These are phyloP conservation scores for Schizophyllum commune DNA, from an alignment of 1,284 basidiomycete species.

Conservation along the genomic window DNA sequence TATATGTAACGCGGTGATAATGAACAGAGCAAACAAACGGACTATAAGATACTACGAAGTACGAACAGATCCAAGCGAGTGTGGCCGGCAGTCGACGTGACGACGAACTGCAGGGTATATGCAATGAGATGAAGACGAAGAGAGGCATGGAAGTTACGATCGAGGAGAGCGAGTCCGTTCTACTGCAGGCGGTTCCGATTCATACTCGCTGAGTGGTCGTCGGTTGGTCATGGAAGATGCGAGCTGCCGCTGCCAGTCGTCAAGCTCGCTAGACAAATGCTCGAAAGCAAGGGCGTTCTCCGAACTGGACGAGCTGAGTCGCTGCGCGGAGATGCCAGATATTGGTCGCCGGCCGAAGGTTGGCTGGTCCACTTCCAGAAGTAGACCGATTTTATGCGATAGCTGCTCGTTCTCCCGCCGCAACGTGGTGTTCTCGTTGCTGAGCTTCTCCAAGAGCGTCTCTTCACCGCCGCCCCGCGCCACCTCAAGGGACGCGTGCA, in stretches of 20 bases:
- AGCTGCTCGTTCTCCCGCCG: conserved; percentile 80
- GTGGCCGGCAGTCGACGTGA: conserved; percentile 26
- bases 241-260: conserved; percentile 77
- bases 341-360: conserved; percentile 57
- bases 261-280: conserved; percentile 67
- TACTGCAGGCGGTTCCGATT: conserved; percentile 41
- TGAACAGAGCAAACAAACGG: conserved; percentile 20
- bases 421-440: conserved; percentile 67
- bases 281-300: conserved; percentile 71
- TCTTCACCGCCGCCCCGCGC: conserved; percentile 70
- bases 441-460: conserved; percentile 66
- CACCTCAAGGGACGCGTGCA: conserved; percentile 69
- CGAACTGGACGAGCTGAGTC: conserved; percentile 71
- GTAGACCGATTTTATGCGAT: conserved; percentile 76
- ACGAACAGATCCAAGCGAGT: conserved; percentile 44
- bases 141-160: conserved; percentile 40
- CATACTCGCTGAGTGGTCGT: conserved; percentile 64
- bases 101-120: conserved; percentile 38
- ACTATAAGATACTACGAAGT: conserved; percentile 18
- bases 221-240: conserved; percentile 68
- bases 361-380: conserved; percentile 79
- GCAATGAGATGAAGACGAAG: conserved; percentile 22
- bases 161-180: conserved; percentile 58
- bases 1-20: conserved; percentile 24
- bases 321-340: conserved; percentile 55